Base-by-base conservation (phyloP, 352 stramenopile species). In the Aphanomyces invadans region DNA sequence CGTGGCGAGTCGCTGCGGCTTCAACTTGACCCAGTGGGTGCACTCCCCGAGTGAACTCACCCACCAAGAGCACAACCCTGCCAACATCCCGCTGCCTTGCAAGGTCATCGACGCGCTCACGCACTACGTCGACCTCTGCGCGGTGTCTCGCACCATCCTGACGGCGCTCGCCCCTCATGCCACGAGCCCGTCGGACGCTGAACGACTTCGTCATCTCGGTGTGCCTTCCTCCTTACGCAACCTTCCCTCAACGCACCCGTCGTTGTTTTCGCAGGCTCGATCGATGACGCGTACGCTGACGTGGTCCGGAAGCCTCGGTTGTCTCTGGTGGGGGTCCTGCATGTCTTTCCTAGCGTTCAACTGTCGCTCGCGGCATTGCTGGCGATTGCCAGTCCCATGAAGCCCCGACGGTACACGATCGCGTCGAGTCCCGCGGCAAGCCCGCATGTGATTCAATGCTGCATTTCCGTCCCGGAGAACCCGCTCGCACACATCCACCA, bases 391-490 rank as follows among this genome's bases (percentile, higher is more conserved):
- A 7, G 4, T 5, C 55, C 55, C 19, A 63, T 49, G 32, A 45
- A 44, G 21, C 55, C 55, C 11, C 12, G 55, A n/a, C 17, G 17
- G 19, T 63, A 63, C 25, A 63, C 55, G 0, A 63, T 63, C 36
- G 55, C 55, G 31, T 63, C 55, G 0, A 44, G 33, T 29, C 17
- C 32, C 9, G 28, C 23, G 19, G 36, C 29, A 4, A 19, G 10
- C 21, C 11, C 49, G 5, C 4, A 10, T 3, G 21, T 36, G 19
- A 51, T 63, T 19, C 29, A 63, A 21, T 25, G 21, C 55, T 48
- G 31, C 55, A 49, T 63, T 23, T 25, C 55, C 4, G 19, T 63
- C 4, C 55, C 55, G 12, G 17, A 25, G 26, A 17, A 26, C 3
- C 28, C 21, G 4, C 23, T 10, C 17, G 39, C 25, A 1, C 9